Percentiles rank a stretch among this genome's conserved stretches.
Evolutionary conservation across 345 rosid species (phyloP).

Genomic region (Nasturtium officinale): DNA sequence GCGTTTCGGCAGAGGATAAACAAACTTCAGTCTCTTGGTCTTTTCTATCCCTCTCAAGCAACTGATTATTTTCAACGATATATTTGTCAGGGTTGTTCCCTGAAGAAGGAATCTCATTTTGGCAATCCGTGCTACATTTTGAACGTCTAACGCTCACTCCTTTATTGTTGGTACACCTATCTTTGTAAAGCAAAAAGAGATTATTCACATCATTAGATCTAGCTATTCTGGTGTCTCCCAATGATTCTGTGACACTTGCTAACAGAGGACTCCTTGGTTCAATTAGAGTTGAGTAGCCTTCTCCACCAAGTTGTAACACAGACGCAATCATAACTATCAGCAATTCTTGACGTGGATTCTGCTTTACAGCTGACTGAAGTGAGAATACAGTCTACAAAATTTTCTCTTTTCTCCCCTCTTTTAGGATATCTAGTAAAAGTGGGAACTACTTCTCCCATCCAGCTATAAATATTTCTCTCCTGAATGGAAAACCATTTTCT

Average conservation of each 20-base stretch:
- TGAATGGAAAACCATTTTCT: background rate
- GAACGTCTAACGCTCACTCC: constrained; percentile 41
- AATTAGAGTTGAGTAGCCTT: constrained; percentile 24
- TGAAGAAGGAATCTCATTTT: constrained; percentile 43
- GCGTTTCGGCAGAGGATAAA: constrained; percentile 40
- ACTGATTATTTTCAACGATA: constrained; percentile 18
- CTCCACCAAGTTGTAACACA: constrained; percentile 27
- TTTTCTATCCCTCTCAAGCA: constrained; percentile 40
- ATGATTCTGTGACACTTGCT: constrained; percentile 17
- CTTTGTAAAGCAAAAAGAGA: constrained; percentile 46
- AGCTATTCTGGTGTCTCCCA: constrained; percentile 26
- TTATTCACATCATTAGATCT: constrained; percentile 50
- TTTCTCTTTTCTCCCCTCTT: constrained; percentile 25
- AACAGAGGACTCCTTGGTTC: constrained; percentile 43
- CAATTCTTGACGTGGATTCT: constrained; percentile 40
- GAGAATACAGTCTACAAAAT: constrained; percentile 31
- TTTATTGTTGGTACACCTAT: constrained; percentile 39
- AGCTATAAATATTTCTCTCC: constrained; percentile 43
- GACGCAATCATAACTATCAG: constrained; percentile 35
- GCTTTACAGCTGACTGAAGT: constrained; percentile 14
- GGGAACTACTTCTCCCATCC: constrained; percentile 59
- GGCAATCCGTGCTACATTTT: constrained; percentile 43
- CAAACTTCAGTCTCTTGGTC: constrained; percentile 35
- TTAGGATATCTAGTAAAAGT: constrained; percentile 25
- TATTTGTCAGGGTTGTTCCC: constrained; percentile 30